Conservation (phyloP, 768 basidiomycete species). For the Chiua virens region DNA sequence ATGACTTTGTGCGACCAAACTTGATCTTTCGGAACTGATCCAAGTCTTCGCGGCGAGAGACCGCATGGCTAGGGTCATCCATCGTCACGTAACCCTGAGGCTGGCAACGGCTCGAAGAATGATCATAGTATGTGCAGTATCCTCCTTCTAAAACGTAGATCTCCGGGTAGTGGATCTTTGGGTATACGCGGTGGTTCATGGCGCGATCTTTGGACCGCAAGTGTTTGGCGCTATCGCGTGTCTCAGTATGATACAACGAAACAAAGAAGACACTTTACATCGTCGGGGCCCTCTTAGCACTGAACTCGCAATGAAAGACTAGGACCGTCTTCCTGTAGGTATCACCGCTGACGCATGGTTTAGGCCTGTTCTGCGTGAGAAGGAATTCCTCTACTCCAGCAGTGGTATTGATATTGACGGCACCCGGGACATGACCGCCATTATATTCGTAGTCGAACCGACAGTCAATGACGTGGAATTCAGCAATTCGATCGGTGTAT, state of each 20-base stretch:
- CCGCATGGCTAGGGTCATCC: constrained; percentile 87
- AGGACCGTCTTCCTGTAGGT: constrained; percentile 73
- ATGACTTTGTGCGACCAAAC: constrained; percentile 88
- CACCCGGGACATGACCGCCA: constrained; percentile 91
- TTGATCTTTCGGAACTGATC: constrained; percentile 89
- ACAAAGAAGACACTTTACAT: constrained; percentile 57
- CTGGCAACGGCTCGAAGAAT: constrained; percentile 67
- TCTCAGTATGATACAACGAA: constrained; percentile 4
- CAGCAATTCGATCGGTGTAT: constrained; percentile 61
- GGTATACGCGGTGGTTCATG: constrained; percentile 86
- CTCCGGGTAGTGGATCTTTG: constrained; percentile 93
- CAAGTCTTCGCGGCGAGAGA: constrained; percentile 80
- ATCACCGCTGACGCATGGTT: constrained; percentile 75
- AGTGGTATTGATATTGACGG: constrained; percentile 87
- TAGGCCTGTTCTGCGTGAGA: constrained; percentile 61
- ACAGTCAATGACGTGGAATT: constrained; percentile 89
- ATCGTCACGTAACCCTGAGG: constrained; percentile 86
- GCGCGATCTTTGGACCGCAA: constrained; percentile 88
- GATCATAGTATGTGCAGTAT: constrained; percentile 84
- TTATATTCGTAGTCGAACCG: constrained; percentile 96
- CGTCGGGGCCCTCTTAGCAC: constrained; percentile 91
- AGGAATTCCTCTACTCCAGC: constrained; percentile 78
- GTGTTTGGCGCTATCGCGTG: constrained; percentile 75
- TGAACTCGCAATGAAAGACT: constrained; percentile 98
- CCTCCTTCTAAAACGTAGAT: constrained; percentile 97